These are phyloP conservation scores for Mycoemilia scoparia DNA, from an alignment of 192 early-diverging fungal genomes.

Conservation along the genomic window DNA sequence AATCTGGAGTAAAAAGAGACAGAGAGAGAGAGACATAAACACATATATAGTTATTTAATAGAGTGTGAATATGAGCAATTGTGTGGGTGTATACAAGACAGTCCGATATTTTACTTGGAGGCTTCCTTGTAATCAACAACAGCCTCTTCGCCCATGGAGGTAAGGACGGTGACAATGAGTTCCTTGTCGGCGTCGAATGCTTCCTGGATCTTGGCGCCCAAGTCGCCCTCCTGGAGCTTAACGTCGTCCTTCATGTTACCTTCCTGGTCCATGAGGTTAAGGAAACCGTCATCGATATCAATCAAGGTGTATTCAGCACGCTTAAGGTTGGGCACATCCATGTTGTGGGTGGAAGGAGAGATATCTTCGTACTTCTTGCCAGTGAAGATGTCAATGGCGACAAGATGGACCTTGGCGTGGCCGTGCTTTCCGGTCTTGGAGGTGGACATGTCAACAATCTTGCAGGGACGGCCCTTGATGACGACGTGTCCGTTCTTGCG, in stretches of 20 bases:
- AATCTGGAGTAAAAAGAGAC: no score
- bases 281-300: slow-evolving; percentile 80
- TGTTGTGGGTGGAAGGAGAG: slow-evolving; percentile 99
- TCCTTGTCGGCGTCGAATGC: slow-evolving; percentile 68
- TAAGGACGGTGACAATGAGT: slow-evolving; percentile 64
- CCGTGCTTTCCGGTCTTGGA: slow-evolving; percentile 99
- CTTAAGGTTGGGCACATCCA: slow-evolving; percentile 92
- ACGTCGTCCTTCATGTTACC: slow-evolving; percentile 90
- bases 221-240: slow-evolving; percentile 71
- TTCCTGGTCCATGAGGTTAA: slow-evolving; percentile 62
- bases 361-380: slow-evolving; percentile 97
- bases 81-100: no score
- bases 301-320: slow-evolving; percentile 73
- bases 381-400: slow-evolving; percentile 93
- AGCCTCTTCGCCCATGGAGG: slow-evolving; percentile 87
- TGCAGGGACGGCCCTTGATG: slow-evolving; percentile 98
- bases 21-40: no score
- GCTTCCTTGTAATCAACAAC: slow-evolving; percentile 56
- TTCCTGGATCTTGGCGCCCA: slow-evolving; percentile 51
- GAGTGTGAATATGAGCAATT: no score
- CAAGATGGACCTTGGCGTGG: slow-evolving; percentile 98
- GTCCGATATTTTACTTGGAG: slow-evolving; percentile 3
- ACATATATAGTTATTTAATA: no score
- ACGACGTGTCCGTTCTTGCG: slow-evolving; percentile 96
- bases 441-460: slow-evolving; percentile 99